These are phyloP conservation scores for Thielaviopsis ethacetica DNA, from an alignment of 2,329 filamentous ascomycete genomes.

Conservation along the genomic window DNA sequence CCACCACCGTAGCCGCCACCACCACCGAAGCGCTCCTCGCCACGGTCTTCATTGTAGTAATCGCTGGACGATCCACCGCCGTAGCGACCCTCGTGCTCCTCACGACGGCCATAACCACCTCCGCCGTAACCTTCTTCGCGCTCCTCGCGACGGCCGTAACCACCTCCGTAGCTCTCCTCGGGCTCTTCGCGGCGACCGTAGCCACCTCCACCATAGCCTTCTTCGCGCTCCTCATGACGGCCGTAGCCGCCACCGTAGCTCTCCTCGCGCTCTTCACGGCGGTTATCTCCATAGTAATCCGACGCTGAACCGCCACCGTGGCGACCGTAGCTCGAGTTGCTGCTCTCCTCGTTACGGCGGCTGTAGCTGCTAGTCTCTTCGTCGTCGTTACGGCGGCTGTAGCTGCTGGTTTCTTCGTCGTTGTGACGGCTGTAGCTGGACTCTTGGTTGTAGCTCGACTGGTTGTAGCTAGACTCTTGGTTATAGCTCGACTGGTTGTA, in stretches of 20 bases:
- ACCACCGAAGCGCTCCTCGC: too few species aligned
- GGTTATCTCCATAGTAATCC: not conserved
- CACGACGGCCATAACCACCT: too few species aligned
- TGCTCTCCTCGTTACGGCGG: constrained; percentile 16
- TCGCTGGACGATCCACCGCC: too few species aligned
- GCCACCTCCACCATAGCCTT: constrained; percentile 13
- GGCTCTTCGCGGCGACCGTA: constrained; percentile 12
- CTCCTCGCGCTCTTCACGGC: constrained; percentile 16
- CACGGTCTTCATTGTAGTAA: too few species aligned
- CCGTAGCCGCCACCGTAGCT: constrained; percentile 14
- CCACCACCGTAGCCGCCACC: constrained; percentile 13
- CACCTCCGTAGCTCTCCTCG: not conserved
- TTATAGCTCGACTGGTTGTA: constrained; percentile 45
- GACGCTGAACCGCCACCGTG: constrained; percentile 11
- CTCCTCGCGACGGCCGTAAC: constrained; percentile 13
- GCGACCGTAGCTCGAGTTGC: constrained; percentile 16
- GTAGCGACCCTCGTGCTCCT: too few species aligned
- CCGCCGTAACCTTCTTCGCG: not conserved
- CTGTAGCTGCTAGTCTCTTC: constrained; percentile 13
- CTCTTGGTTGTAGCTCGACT: constrained; percentile 25
- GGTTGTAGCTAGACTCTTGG: constrained; percentile 42
- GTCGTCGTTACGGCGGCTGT: constrained; percentile 15
- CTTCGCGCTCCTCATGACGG: constrained; percentile 11
- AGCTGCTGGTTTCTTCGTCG: constrained; percentile 28
- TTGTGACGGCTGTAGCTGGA: constrained; percentile 31